phyloP scores from a whole-genome alignment of 345 rosid species.

The Combretum micranthum region DNA sequence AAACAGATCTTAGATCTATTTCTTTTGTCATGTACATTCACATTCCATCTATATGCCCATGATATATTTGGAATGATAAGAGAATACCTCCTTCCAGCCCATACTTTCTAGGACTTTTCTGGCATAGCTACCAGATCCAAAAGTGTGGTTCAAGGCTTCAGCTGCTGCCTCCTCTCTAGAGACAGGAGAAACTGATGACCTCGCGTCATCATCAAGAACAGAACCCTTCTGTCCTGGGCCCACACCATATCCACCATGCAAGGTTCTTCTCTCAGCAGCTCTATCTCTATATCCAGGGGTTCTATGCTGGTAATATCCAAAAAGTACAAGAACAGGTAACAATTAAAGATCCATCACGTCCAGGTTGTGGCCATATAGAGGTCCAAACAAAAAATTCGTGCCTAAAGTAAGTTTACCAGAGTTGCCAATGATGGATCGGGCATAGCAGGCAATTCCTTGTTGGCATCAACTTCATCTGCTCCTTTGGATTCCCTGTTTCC shows the following conservation, averaged over 20 bases:
- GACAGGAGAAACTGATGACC: slow-evolving; percentile 17
- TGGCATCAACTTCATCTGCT: slow-evolving; percentile 17
- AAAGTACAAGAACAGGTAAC: background rate
- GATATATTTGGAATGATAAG: background rate
- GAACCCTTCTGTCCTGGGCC: slow-evolving; percentile 79
- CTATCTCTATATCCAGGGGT: slow-evolving; percentile 63
- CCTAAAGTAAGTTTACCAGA: slow-evolving; percentile 40
- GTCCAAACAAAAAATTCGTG: too few relatives aligned
- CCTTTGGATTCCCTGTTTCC: slow-evolving; percentile 25
- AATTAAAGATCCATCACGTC: background rate
- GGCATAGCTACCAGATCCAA: slow-evolving; percentile 78
- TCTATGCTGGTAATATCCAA: slow-evolving; percentile 25
- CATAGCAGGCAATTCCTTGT: slow-evolving; percentile 13
- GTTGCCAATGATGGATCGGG: slow-evolving; percentile 23
- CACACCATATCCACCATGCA: slow-evolving; percentile 73
- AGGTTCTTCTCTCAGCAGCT: slow-evolving; percentile 83
- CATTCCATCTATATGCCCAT: background rate
- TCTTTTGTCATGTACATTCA: too few relatives aligned
- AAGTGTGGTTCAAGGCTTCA: slow-evolving; percentile 60
- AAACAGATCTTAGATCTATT: too few relatives aligned
- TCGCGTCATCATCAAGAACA: slow-evolving; percentile 16
- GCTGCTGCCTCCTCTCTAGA: slow-evolving; percentile 51
- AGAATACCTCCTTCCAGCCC: slow-evolving; percentile 85
- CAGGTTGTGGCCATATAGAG: background rate
- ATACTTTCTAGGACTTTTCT: slow-evolving; percentile 70